Base-by-base conservation (phyloP, 2,329 filamentous ascomycete species). In the Triangularia verruculosa region DNA sequence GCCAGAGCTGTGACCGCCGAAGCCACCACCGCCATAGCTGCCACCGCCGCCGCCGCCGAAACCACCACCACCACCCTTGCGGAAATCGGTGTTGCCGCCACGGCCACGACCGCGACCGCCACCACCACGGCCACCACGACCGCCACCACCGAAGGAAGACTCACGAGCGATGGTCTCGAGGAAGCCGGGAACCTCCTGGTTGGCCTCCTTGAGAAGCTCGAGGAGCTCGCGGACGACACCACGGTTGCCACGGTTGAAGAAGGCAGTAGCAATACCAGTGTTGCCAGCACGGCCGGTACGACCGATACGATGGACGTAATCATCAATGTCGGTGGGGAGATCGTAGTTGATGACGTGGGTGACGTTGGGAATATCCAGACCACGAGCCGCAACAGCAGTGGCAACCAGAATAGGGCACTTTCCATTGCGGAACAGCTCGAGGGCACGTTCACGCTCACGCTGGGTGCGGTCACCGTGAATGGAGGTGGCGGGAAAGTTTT, bases 201-300 rank as follows among this genome's bases (percentile, higher is more conserved):
- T 96, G 70, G 95, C 95, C 79, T 99, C 95, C 85, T 98, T 98
- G 70, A 99, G 86, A 27, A 99, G 88, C n/a, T 99, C 95, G 72
- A 99, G 86, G 66, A 99, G 88, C 73, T 98, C 95, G 70, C 95
- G 91, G 69, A 98, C 95, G 71, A 99, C 92, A 80, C 95, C 95
- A 73, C 95, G 92, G 85, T 99, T 99, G 75, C 94, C 94, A 76
- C 95, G 94, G 87, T 99, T 99, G 89, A 99, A 98, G 86, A 99
- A 99, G 63, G 95, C 95, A 72, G 95, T 99, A 5, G 95, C 92
- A 71, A 97, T 89, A 89, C 95, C 95, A 73, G 94, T 98, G 85
- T 99, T 99, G 78, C 95, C 95, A 70, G 95, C 95, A 92, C 95
- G 95, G 76, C 95, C 95, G 69, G 95, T 99, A 94, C 95, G 95